Evolutionary conservation across 2,329 filamentous ascomycete species (phyloP).

Genomic region (Colletotrichum sansevieriae): DNA sequence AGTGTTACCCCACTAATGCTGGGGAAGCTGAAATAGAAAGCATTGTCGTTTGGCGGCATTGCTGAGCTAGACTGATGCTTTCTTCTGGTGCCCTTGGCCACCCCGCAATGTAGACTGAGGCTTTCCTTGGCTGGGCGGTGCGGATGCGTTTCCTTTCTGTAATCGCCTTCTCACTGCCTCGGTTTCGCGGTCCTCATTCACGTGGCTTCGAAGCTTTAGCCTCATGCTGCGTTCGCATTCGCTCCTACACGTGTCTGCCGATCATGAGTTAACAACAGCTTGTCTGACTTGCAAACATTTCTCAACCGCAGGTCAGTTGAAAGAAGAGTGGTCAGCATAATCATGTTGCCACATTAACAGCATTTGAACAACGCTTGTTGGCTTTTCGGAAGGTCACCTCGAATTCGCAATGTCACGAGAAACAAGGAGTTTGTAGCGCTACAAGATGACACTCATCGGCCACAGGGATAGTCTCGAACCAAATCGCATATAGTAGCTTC

Average conservation of each 20-base stretch:
- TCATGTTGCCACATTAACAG: no score
- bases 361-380: no score
- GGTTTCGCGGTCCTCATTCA: constrained; percentile 14
- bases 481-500: no score
- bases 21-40: constrained; percentile 3
- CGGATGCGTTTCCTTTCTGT: constrained; percentile 27
- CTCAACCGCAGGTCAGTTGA: no score
- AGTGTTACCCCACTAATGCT: neutral
- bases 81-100: no score
- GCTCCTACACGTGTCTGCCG: constrained; percentile 9
- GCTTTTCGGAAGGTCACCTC: no score
- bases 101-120: neutral
- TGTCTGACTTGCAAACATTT: no score
- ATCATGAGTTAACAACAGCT: neutral
- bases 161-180: constrained; percentile 26
- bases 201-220: constrained; percentile 9
- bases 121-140: constrained; percentile 25
- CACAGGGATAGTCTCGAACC: no score
- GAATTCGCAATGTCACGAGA: no score
- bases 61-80: neutral
- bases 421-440: no score
- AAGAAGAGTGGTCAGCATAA: no score
- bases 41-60: constrained; percentile 13
- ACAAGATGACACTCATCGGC: no score
- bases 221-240: neutral